These are phyloP conservation scores for Corylus americana DNA, from an alignment of 306 rosid species.

Conservation along the genomic window DNA sequence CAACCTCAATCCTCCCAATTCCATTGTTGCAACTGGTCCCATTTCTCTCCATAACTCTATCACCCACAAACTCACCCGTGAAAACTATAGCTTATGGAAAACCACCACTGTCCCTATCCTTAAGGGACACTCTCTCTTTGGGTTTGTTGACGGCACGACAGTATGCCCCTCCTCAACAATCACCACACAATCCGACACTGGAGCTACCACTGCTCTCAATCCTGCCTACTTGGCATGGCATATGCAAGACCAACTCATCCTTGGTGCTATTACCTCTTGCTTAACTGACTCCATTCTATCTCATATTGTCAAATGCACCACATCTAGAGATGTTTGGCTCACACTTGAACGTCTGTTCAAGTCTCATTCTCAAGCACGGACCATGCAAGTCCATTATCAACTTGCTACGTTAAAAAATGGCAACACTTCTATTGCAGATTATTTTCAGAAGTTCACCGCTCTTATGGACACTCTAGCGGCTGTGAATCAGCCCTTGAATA, in stretches of 20 bases:
- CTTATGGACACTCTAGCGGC: neutral
- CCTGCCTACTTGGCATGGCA: neutral
- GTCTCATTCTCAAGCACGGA: neutral
- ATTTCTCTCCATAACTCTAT: neutral
- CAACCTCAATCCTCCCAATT: no score
- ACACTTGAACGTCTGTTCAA: neutral
- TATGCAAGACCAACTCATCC: neutral
- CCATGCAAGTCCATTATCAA: neutral
- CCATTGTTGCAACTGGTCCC: no score
- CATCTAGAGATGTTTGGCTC: neutral
- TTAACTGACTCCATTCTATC: neutral
- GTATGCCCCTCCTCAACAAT: no score
- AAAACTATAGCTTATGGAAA: no score
- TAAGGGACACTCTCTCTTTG: no score
- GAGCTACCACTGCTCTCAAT: no score
- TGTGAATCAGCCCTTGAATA: neutral
- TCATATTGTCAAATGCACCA: neutral
- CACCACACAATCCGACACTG: no score
- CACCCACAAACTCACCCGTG: no score
- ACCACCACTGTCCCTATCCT: no score
- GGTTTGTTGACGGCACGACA: no score
- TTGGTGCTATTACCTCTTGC: neutral
- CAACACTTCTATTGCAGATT: neutral
- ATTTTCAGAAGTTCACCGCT: neutral
- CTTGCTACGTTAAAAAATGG: neutral